Evolutionary conservation across 306 rosid species (phyloP).

Genomic region (Cajanus cajan): DNA sequence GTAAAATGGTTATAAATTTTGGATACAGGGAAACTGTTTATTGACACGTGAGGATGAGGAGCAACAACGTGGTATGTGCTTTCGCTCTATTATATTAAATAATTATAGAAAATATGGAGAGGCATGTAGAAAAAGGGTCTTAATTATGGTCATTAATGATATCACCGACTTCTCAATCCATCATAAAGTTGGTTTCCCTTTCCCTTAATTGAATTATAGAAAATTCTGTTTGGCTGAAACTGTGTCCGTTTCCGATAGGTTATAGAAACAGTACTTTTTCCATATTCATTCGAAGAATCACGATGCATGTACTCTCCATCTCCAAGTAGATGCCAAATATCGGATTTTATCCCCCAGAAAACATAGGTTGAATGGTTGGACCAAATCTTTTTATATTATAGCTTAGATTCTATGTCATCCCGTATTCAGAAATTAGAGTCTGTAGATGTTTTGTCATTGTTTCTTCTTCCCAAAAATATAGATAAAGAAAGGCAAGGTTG

Average conservation of each 20-base stretch:
- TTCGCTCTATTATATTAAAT: background rate
- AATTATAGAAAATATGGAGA: slow-evolving; percentile 5
- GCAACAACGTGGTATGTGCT: background rate
- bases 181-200: background rate
- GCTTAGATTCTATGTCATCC: slow-evolving; percentile 17
- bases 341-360: slow-evolving; percentile 2
- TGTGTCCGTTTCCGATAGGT: background rate
- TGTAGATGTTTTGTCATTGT: slow-evolving; percentile 21
- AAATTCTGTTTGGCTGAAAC: background rate
- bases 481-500: slow-evolving; percentile 13
- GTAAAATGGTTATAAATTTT: background rate
- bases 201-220: background rate
- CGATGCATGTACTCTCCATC: background rate
- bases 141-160: background rate
- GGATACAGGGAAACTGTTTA: background rate
- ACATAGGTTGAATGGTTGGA: background rate
- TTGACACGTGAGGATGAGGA: no score
- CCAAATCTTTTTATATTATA: slow-evolving; percentile 14
- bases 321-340: slow-evolving; percentile 12
- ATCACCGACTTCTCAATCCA: slow-evolving; percentile 2
- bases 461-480: slow-evolving; percentile 28
- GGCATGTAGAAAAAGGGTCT: background rate
- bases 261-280: background rate
- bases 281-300: background rate
- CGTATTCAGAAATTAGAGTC: slow-evolving; percentile 17